A percentile compares a stretch with the other conserved stretches of the same genome.
phyloP scores from a whole-genome alignment of 2,329 filamentous ascomycete genomes.

The Colletotrichum echinochloae region DNA sequence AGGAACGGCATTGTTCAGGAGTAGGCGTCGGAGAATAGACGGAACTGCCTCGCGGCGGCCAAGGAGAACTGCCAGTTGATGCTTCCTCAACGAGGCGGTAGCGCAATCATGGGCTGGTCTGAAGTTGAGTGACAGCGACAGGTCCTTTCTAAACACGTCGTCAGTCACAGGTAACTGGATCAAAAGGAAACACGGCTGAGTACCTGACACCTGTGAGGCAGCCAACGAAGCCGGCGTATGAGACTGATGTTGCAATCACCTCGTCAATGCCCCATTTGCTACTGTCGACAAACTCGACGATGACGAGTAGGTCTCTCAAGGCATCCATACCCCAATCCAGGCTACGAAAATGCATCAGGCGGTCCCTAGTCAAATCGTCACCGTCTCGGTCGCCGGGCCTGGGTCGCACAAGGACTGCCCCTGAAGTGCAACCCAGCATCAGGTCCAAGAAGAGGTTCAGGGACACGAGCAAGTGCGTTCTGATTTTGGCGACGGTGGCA shows the following conservation, averaged over 20 bases:
- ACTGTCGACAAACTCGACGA: conserved; percentile 61
- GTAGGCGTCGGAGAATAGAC: conserved; percentile 58
- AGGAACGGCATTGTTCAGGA: conserved; percentile 35
- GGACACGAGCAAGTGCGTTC: conserved; percentile 67
- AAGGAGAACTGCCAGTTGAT: conserved; percentile 65
- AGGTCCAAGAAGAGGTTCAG: conserved; percentile 71
- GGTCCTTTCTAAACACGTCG: conserved; percentile 47
- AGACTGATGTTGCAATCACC: conserved; percentile 60
- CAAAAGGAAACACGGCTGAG: conserved; percentile 21
- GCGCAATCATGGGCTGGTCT: conserved; percentile 59
- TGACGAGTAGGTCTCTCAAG: conserved; percentile 62
- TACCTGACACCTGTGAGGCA: conserved; percentile 62
- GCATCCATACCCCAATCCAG: conserved; percentile 67
- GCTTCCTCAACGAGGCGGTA: conserved; percentile 53
- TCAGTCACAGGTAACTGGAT: not conserved
- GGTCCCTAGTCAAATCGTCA: not conserved
- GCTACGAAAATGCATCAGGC: conserved; percentile 65
- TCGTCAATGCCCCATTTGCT: conserved; percentile 44
- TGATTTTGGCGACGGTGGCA: conserved; percentile 59
- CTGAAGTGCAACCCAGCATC: conserved; percentile 72
- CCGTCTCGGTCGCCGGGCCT: too few relatives aligned
- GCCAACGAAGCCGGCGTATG: conserved; percentile 65
- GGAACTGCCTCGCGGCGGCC: conserved; percentile 65
- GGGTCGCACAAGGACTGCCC: conserved; percentile 42
- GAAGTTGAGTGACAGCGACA: conserved; percentile 64